Conservation (phyloP, 2,329 filamentous ascomycete genomes). For the Verticillium dahliae region DNA sequence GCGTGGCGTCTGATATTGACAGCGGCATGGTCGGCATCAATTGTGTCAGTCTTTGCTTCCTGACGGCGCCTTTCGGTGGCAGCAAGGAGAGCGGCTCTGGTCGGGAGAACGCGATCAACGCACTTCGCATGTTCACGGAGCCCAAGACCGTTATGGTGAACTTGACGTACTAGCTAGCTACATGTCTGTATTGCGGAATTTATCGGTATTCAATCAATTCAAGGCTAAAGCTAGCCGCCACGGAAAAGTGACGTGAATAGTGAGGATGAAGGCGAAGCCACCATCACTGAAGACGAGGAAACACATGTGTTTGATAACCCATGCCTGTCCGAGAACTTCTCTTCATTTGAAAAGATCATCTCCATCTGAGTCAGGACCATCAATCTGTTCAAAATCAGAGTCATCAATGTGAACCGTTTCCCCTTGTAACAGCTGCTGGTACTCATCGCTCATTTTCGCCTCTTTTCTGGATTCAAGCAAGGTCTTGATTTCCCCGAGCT, state of each 20-base stretch:
- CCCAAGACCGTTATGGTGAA: constrained; percentile 44
- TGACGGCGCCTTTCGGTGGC: constrained; percentile 40
- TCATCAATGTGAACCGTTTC: background rate
- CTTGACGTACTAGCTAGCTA: constrained; percentile 10
- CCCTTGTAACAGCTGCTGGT: too few species aligned
- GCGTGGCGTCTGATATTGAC: constrained; percentile 48
- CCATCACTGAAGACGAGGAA: too few species aligned
- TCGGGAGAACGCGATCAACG: constrained; percentile 40
- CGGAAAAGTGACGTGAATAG: too few species aligned
- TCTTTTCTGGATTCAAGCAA: too few species aligned
- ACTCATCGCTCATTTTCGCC: too few species aligned
- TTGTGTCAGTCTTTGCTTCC: constrained; percentile 28
- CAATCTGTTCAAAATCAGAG: background rate
- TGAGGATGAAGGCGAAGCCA: too few species aligned
- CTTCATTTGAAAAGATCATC: constrained; percentile 11
- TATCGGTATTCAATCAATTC: too few species aligned
- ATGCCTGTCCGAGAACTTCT: background rate
- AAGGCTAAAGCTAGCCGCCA: too few species aligned
- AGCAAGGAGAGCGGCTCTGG: constrained; percentile 42
- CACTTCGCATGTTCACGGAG: constrained; percentile 39
- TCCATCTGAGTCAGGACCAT: background rate
- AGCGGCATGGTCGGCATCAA: constrained; percentile 69
- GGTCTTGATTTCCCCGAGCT: too few species aligned
- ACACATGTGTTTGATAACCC: background rate
- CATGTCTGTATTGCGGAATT: too few species aligned